Evolutionary conservation across 2,329 filamentous ascomycete species (phyloP).

Genomic region (Ilyonectria robusta): DNA sequence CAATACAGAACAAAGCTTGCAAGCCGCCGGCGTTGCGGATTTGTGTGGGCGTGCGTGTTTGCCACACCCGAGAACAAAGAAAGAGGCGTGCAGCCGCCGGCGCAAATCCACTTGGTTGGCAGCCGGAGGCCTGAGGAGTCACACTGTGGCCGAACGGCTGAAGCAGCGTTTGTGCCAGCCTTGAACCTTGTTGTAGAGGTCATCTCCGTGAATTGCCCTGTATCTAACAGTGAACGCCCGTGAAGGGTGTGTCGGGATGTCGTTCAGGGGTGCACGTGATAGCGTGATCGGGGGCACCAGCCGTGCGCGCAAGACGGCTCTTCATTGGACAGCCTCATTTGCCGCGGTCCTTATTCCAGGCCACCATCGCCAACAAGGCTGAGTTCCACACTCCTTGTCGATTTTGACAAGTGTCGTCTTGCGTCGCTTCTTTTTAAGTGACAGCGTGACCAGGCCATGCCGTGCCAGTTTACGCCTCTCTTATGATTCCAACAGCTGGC

Average conservation of each 20-base stretch:
- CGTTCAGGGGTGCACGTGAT: slow-evolving; percentile 32
- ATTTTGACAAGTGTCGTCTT: slow-evolving; percentile 43
- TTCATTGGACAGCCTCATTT: slow-evolving; percentile 34
- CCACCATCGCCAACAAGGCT: slow-evolving; percentile 45
- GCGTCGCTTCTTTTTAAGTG: slow-evolving; percentile 8
- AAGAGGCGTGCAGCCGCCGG: slow-evolving; percentile 37
- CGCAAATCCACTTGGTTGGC: slow-evolving; percentile 20
- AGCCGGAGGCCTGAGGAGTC: neutral
- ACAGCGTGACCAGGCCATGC: slow-evolving; percentile 24
- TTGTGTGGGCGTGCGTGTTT: slow-evolving; percentile 38
- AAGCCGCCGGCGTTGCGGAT: slow-evolving; percentile 25
- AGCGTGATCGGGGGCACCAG: neutral
- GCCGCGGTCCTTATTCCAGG: slow-evolving; percentile 24
- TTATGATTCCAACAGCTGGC: slow-evolving; percentile 23
- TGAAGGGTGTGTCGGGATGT: neutral
- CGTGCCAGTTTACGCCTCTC: slow-evolving; percentile 27
- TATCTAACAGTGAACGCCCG: neutral
- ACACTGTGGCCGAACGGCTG: neutral
- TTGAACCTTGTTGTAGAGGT: neutral
- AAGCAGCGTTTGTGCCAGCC: neutral
- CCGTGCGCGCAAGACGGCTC: slow-evolving; percentile 21
- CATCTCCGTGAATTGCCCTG: neutral
- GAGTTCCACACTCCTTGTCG: slow-evolving; percentile 35
- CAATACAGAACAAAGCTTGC: slow-evolving; percentile 33
- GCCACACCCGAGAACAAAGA: slow-evolving; percentile 47